phyloP scores from a whole-genome alignment of 768 basidiomycete genomes.

The Lyophyllum atratum region DNA sequence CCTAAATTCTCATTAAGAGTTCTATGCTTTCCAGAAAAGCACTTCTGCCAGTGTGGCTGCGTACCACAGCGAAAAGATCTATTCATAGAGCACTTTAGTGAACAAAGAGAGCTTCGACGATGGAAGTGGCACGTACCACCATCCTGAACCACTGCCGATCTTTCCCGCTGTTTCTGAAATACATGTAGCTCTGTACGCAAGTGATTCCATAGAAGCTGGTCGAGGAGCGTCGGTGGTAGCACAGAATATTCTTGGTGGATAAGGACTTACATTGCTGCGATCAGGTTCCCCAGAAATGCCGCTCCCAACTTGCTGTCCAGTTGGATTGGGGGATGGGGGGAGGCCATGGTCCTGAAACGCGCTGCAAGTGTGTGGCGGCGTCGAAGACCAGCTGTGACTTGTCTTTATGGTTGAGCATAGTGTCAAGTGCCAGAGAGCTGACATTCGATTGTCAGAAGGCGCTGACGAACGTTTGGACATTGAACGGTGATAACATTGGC shows the following conservation, averaged over 20 bases:
- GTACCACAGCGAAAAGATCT: neutral
- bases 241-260: neutral
- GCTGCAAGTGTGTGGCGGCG: neutral
- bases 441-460: neutral
- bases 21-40: neutral
- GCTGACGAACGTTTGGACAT: neutral
- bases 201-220: conserved; percentile 29
- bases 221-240: neutral
- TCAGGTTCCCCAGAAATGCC: conserved; percentile 42
- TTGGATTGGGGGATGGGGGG: conserved; percentile 13
- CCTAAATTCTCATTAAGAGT: neutral
- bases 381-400: too few species aligned
- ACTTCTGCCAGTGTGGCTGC: neutral
- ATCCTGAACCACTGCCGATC: conserved; percentile 9
- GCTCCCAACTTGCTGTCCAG: conserved; percentile 45
- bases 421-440: neutral
- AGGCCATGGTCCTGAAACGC: neutral
- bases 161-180: conserved; percentile 4
- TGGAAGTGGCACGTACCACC: conserved; percentile 1
- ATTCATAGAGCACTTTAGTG: neutral
- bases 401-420: neutral
- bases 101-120: neutral
- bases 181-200: conserved; percentile 17
- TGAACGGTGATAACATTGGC: neutral
- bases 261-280: conserved; percentile 37